Conservation (phyloP, 176 grass and related monocot genomes). For the Rhynchospora tenuis region DNA sequence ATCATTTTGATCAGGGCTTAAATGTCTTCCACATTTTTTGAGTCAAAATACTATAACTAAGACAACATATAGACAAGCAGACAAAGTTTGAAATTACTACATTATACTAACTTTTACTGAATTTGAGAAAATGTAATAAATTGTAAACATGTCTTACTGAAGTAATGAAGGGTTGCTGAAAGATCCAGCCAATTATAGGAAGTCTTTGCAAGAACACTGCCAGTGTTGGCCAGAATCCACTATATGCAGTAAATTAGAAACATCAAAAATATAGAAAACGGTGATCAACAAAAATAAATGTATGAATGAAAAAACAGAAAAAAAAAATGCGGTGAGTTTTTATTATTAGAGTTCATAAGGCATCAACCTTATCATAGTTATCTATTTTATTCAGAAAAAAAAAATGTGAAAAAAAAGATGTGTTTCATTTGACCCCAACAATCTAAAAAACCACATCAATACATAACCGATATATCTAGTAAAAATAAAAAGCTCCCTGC, state of each 20-base stretch:
- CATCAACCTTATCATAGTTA: too few relatives aligned
- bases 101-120: too few relatives aligned
- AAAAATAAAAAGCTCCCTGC: not conserved
- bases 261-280: not conserved
- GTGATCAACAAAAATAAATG: not conserved
- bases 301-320: not conserved
- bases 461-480: not conserved
- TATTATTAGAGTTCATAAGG: too few relatives aligned
- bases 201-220: slow-evolving; percentile 73
- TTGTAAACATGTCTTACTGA: slow-evolving; percentile 34
- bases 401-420: too few relatives aligned
- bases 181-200: slow-evolving; percentile 63
- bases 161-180: slow-evolving; percentile 71
- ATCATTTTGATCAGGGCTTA: too few relatives aligned
- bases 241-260: slow-evolving; percentile 22
- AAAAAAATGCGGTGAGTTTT: too few relatives aligned
- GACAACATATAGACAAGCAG: too few relatives aligned
- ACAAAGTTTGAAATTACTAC: too few relatives aligned
- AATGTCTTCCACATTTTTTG: not conserved
- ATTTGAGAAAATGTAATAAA: too few relatives aligned
- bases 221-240: slow-evolving; percentile 75
- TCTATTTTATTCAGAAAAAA: too few relatives aligned
- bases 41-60: not conserved
- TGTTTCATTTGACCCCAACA: too few relatives aligned
- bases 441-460: not conserved